Percentiles rank a stretch among this genome's conserved stretches.
These are phyloP conservation scores for Xylona heveae DNA, from an alignment of 495 filamentous ascomycete species.

Conservation along the genomic window DNA sequence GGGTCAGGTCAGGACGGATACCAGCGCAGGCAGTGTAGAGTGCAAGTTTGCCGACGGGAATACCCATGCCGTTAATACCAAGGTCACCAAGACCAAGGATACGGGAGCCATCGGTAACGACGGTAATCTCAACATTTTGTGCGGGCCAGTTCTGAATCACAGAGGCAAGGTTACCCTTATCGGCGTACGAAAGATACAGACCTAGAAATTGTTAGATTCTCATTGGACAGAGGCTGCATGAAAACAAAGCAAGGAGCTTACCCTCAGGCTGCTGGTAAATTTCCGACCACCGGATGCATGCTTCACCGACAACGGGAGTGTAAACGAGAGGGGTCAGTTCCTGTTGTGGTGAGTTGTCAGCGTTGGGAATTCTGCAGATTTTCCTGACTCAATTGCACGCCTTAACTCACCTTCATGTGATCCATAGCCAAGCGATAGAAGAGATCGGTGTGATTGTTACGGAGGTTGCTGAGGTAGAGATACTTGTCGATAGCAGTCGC, in stretches of 20 bases:
- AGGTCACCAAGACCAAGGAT: constrained; percentile 93
- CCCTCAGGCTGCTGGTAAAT: constrained; percentile 92
- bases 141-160: constrained; percentile 85
- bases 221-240: neutral
- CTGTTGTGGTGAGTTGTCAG: constrained; percentile 19
- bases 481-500: constrained; percentile 79
- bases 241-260: constrained; percentile 13
- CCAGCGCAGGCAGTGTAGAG: constrained; percentile 84
- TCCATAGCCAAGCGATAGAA: constrained; percentile 89
- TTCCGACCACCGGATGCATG: constrained; percentile 86
- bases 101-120: constrained; percentile 90
- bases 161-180: constrained; percentile 59
- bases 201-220: constrained; percentile 19
- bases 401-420: constrained; percentile 45
- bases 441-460: constrained; percentile 74
- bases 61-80: constrained; percentile 94
- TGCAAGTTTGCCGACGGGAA: constrained; percentile 42
- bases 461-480: constrained; percentile 73
- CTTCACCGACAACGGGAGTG: constrained; percentile 92
- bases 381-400: neutral
- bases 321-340: constrained; percentile 90
- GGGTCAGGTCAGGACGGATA: constrained; percentile 77
- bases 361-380: neutral
- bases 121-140: constrained; percentile 75
- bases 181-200: constrained; percentile 80